Evolutionary conservation across 75 land plant genomes (phyloP).

Genomic region (Pseudotsuga menziesii): DNA sequence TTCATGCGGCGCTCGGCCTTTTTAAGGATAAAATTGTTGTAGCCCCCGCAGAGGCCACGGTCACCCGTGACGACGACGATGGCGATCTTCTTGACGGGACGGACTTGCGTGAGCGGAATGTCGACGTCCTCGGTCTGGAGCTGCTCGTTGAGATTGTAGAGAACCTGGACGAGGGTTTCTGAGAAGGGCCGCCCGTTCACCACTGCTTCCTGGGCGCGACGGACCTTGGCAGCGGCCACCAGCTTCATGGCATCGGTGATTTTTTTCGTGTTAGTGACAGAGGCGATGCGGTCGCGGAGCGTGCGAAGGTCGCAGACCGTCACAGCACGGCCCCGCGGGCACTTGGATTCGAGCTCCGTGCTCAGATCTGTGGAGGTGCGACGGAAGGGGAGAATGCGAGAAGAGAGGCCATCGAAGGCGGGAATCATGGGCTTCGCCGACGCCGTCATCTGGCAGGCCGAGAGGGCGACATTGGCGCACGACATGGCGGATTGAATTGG

Average conservation of each 20-base stretch:
- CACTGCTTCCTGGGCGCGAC: conserved; percentile 75
- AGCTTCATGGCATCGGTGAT: conserved; percentile 88
- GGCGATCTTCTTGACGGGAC: conserved; percentile 56
- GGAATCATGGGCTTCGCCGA: background rate
- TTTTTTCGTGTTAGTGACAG: conserved; percentile 69
- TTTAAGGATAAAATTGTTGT: conserved; percentile 58
- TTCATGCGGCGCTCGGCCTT: conserved; percentile 46
- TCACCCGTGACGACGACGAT: conserved; percentile 70
- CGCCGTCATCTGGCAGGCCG: background rate
- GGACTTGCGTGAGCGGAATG: conserved; percentile 50
- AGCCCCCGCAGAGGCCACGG: conserved; percentile 66
- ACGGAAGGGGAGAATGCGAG: background rate
- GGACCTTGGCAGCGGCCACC: conserved; percentile 72
- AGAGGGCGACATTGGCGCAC: background rate
- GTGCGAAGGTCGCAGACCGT: conserved; percentile 47
- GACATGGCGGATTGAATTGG: background rate
- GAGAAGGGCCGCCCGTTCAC: conserved; percentile 65
- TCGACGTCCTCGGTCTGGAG: conserved; percentile 52
- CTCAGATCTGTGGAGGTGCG: background rate
- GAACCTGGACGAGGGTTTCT: conserved; percentile 55
- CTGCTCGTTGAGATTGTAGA: conserved; percentile 49
- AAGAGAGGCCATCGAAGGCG: background rate
- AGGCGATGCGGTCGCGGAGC: conserved; percentile 45
- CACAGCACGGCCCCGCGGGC: conserved; percentile 3
- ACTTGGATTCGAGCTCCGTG: background rate